Evolutionary conservation across 228 moss, liverwort and hornwort genomes (phyloP), one percentile per base, ranked within the genome.

Genomic region (Sphagnum magellanicum): DNA sequence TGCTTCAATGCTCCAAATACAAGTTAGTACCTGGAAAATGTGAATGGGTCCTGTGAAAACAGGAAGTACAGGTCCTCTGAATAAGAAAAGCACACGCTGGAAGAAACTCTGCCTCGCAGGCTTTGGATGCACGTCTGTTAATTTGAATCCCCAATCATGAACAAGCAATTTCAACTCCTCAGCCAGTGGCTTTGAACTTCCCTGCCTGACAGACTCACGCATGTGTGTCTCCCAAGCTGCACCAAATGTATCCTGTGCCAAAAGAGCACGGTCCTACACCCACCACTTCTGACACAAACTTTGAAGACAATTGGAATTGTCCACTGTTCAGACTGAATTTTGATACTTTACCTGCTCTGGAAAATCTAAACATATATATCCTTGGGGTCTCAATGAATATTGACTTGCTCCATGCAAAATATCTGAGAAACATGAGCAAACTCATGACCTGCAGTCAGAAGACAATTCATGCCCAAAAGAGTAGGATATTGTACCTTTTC

Each of bases 1-100:
- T 55, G 12, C 55, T 55, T 55, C 9, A 55, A 8, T 55, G 55
- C 12, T 8, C 8, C 8, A 55, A 7, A 55, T 55, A 8, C 55
- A 8, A 12, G 12, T 8, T 8, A 8, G 60, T 84, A 94, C 94
- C 92, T 94, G 94, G 68, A 82, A 94, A 50, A 94, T 85, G 70
- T 94, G 90, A 48, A 94, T 84, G 8, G 94, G 87, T 70, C 90
- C 88, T 53, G 83, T 73, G 57, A 82, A 91, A 4, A 72, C 72
- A 8, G 8, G 55, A 6, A 72, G 61, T 8, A 68, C 67, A 59
- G 82, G 78, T 72, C 82, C 66, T 5, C 6, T 59, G 68, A 79
- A 78, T n/a, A 92, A 71, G 68, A 71, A 71, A n/a, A 82, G 70
- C 9, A 91, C 68, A 9, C 87, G 75, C 59, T 78, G 81, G 49